Conservation (phyloP, 2,329 filamentous ascomycete genomes). For the Exophiala oligosperma region DNA sequence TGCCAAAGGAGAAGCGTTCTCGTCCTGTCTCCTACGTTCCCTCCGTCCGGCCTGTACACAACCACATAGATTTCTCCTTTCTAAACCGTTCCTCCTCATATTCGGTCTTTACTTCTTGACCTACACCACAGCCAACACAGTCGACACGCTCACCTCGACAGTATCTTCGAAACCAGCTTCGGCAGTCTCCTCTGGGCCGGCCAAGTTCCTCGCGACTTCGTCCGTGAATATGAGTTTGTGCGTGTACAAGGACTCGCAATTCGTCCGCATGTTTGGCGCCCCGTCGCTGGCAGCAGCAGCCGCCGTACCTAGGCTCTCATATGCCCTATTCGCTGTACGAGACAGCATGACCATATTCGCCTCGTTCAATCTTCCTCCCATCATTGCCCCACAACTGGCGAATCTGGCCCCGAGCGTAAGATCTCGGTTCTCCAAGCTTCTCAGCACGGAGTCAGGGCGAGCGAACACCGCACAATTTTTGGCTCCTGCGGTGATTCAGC, state of each 20-base stretch:
- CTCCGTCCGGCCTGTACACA: constrained; percentile 41
- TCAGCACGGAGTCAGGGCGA: constrained; percentile 30
- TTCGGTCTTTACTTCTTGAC: constrained; percentile 77
- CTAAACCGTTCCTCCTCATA: constrained; percentile 51
- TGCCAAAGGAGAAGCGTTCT: constrained; percentile 40
- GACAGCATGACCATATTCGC: constrained; percentile 88
- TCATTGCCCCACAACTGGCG: constrained; percentile 70
- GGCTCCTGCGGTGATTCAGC: constrained; percentile 74
- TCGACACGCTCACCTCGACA: constrained; percentile 77
- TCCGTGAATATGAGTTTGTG: constrained; percentile 82
- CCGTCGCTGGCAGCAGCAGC: constrained; percentile 33
- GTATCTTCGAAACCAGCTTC: constrained; percentile 57
- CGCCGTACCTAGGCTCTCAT: constrained; percentile 65
- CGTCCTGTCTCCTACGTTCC: constrained; percentile 41
- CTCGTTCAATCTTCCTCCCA: constrained; percentile 82
- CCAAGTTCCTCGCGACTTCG: constrained; percentile 80
- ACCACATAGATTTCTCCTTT: constrained; percentile 45
- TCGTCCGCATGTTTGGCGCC: constrained; percentile 69
- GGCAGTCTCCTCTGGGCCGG: constrained; percentile 68
- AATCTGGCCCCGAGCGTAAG: constrained; percentile 56
- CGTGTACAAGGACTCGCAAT: constrained; percentile 79
- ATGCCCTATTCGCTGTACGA: constrained; percentile 71
- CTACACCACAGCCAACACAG: constrained; percentile 81
- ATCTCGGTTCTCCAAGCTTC: constrained; percentile 45
- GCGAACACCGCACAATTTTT: constrained; percentile 67